Base-by-base conservation (phyloP, 2,329 filamentous ascomycete species). In the Cladosporium sp. region DNA sequence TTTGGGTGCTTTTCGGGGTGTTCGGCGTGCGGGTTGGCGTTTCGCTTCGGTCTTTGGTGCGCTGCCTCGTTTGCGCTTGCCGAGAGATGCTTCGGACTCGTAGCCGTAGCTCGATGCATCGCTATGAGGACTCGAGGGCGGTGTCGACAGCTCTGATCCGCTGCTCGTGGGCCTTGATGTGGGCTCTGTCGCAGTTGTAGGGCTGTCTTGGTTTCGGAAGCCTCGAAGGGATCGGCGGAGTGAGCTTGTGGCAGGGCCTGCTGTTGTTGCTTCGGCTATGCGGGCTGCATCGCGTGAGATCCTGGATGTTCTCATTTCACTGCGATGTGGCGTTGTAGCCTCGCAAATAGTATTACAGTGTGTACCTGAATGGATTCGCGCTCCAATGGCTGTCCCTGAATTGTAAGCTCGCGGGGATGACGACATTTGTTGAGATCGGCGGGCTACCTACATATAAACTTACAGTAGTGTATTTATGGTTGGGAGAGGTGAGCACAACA, bases 1-100 rank as follows among this genome's bases (percentile, higher is more conserved):
- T 19, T 68, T 66, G 25, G 62, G 57, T 13, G 62, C 64, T 57
- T 68, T 69, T 35, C 68, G 66, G 50, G 68, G 60, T 12, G 69
- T 69, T 37, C 62, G 61, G 39, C 68, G 61, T 6, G 56, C 8
- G 6, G 45, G 4, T 17, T 35, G 54, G 19, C 19, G 25, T 25
- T 48, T 48, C 15, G 15, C 25, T 5, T 19, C 10, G 17, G 10
- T 9, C 15, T 32, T 59, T 35, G 60, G 50, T 20, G 60, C 45
- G 5, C 62, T 56, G 55, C 54, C 45, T 17, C 65, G 64, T 49
- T 68, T 69, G 9, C 64, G 62, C 57, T 68, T 69, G 4, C 61
- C 60, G 20, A 57, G 10, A 7, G 20, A 63, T 3, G 17, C 44
- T n/a, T 47, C 44, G 10, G 58, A 35, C 28, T 57, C 52, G 35